phyloP scores from a whole-genome alignment of 257 asterid genomes.

The Dorcoceras hygrometricum region DNA sequence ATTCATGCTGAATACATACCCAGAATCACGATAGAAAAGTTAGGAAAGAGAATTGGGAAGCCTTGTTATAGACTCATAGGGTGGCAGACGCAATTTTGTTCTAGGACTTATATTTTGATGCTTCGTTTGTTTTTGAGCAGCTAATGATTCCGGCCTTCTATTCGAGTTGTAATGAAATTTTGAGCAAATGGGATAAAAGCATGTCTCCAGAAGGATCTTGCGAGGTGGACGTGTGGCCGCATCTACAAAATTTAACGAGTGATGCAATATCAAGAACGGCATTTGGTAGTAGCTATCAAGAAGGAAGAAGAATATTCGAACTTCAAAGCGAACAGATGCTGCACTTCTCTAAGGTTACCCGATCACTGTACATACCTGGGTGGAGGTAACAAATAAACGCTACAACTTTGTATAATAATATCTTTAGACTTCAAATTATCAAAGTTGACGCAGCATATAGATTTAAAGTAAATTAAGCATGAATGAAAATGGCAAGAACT shows the following conservation, averaged over 20 bases:
- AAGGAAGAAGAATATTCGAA: conserved; percentile 23
- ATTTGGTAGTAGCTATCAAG: conserved; percentile 22
- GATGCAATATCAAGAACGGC: conserved; percentile 21
- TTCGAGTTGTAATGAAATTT: conserved; percentile 16
- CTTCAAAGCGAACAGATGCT: conserved; percentile 23
- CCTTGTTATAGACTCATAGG: not conserved
- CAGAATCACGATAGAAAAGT: too few relatives aligned
- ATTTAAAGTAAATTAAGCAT: too few relatives aligned
- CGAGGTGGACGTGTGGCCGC: conserved; percentile 18
- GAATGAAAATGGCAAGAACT: too few relatives aligned
- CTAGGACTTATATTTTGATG: not conserved
- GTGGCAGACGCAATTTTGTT: not conserved
- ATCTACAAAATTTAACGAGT: conserved; percentile 5
- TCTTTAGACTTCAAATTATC: not conserved
- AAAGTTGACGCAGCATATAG: not conserved
- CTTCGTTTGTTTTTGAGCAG: not conserved
- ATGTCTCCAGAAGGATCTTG: not conserved
- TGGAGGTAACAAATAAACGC: conserved; percentile 10
- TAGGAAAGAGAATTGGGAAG: not conserved
- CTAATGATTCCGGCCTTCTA: conserved; percentile 14
- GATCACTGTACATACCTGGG: conserved; percentile 11
- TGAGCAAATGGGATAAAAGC: conserved; percentile 15
- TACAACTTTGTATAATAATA: not conserved
- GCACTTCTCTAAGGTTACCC: not conserved
- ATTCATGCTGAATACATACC: too few relatives aligned